Percentiles rank a stretch among this genome's conserved stretches.
phyloP scores from a whole-genome alignment of 2,329 filamentous ascomycete species.

The Monilinia fructicola region DNA sequence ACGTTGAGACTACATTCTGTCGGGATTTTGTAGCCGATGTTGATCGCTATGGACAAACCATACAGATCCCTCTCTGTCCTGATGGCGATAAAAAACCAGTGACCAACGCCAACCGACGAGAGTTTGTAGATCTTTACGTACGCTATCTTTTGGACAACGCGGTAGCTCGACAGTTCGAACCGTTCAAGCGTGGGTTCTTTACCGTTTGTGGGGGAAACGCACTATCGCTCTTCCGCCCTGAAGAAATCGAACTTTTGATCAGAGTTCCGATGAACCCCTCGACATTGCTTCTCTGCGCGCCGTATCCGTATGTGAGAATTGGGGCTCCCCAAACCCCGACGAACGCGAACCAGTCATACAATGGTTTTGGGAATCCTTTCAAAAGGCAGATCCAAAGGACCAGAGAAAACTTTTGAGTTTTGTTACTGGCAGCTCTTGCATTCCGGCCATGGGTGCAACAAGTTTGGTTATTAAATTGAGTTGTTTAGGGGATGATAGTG shows the following conservation, averaged over 20 bases:
- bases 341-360: constrained; percentile 64
- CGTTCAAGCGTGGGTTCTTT: constrained; percentile 92
- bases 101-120: constrained; percentile 78
- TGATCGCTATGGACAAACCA: constrained; percentile 71
- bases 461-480: constrained; percentile 74
- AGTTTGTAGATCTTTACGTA: constrained; percentile 85
- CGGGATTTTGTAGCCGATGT: constrained; percentile 77
- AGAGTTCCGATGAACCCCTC: constrained; percentile 77
- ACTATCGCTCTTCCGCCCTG: constrained; percentile 79
- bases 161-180: constrained; percentile 81
- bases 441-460: constrained; percentile 82
- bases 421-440: constrained; percentile 86
- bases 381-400: constrained; percentile 60
- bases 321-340: constrained; percentile 57
- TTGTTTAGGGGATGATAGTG: constrained; percentile 71
- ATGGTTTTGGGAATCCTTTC: constrained; percentile 90
- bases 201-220: constrained; percentile 89
- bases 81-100: constrained; percentile 73
- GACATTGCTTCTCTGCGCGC: constrained; percentile 74
- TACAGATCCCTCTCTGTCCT: constrained; percentile 68
- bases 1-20: constrained; percentile 77
- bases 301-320: constrained; percentile 81
- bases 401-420: constrained; percentile 82
- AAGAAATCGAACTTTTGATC: constrained; percentile 87
- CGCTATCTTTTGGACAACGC: constrained; percentile 75